Conservation (phyloP, 164 flowering plant genomes). For the Cinnamomum micranthum region DNA sequence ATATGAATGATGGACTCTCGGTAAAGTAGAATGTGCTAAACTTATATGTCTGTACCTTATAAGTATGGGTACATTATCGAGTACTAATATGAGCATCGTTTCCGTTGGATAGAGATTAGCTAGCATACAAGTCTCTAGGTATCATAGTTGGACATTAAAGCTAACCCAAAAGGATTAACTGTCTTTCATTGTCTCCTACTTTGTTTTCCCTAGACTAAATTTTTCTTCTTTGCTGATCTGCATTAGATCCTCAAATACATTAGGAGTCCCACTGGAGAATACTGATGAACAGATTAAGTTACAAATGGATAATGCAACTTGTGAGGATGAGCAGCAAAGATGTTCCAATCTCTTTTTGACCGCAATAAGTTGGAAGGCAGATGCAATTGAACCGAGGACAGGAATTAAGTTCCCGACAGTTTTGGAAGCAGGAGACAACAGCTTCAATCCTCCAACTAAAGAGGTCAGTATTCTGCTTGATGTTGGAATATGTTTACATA, state of each 20-base stretch:
- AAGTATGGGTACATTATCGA: too few species aligned
- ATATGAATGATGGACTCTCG: too few species aligned
- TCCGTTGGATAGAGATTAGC: too few species aligned
- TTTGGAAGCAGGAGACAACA: conserved; percentile 23
- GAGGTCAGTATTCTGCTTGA: conserved; percentile 43
- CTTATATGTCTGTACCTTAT: too few species aligned
- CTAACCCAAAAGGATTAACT: too few species aligned
- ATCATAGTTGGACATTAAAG: too few species aligned
- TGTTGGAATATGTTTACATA: background rate
- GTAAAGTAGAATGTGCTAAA: too few species aligned
- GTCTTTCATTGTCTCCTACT: background rate
- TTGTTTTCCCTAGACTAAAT: background rate
- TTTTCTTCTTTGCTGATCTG: conserved; percentile 12
- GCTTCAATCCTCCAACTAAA: conserved; percentile 32
- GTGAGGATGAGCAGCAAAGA: conserved; percentile 44
- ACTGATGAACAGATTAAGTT: conserved; percentile 33
- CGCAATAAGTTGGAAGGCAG: conserved; percentile 41
- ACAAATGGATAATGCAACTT: conserved; percentile 35
- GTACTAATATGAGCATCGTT: too few species aligned
- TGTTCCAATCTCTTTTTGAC: conserved; percentile 40
- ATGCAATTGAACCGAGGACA: conserved; percentile 72
- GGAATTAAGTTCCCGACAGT: conserved; percentile 79
- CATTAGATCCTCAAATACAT: conserved; percentile 45
- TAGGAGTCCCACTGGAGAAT: conserved; percentile 48
- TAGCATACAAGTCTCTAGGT: too few species aligned